Base-by-base conservation (phyloP, 768 basidiomycete genomes). In the Nidularia pulvinata region DNA sequence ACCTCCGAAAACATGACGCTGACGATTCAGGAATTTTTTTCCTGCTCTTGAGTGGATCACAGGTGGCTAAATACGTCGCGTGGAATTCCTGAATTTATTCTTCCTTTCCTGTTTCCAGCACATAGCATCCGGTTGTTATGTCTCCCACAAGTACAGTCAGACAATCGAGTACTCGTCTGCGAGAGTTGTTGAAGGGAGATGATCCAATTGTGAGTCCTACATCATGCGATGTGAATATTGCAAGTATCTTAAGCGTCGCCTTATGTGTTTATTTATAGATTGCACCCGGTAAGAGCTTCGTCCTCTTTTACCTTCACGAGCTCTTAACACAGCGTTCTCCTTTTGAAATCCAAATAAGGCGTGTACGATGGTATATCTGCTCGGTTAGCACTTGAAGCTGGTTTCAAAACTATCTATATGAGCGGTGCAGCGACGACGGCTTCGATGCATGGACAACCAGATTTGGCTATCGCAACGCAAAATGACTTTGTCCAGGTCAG, bases 321-420 rank as follows among this genome's bases (percentile, higher is more conserved):
- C 34, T n/a, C 33, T 32, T 37, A 32, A 36, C 30, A 19, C 32
- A 3, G 14, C 14, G 34, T n/a, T 49, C 22, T 14, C 16, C 44
- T 50, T n/a, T 46, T 57, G 13, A 49, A 53, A 13, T 74, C 71
- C 25, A 30, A 25, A 30, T 30, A 30, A 30, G 79, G 79, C 16
- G 75, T 81, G 10, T 79, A 74, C 52, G 79, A 80, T 57, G 78
- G 78, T 10, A 80, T 82, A 58, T 79, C 77, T 46, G 77, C 80
- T 9, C 74, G 81, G 11, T 70, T 78, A 37, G 81, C 81, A 19
- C 63, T 82, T 5, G 76, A 81, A 62, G 77, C 78, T 43, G 78
- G 80, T 13, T 82, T 82, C 59, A 66, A 70, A 32, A 76, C 74
- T 56, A 60, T 83, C 56, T 83, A 83, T 62, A 79, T 80, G 70